A percentile compares a stretch with the other conserved stretches of the same genome.
Evolutionary conservation across 1,284 basidiomycete genomes (phyloP).

Genomic region (Psilocybe mexicana): DNA sequence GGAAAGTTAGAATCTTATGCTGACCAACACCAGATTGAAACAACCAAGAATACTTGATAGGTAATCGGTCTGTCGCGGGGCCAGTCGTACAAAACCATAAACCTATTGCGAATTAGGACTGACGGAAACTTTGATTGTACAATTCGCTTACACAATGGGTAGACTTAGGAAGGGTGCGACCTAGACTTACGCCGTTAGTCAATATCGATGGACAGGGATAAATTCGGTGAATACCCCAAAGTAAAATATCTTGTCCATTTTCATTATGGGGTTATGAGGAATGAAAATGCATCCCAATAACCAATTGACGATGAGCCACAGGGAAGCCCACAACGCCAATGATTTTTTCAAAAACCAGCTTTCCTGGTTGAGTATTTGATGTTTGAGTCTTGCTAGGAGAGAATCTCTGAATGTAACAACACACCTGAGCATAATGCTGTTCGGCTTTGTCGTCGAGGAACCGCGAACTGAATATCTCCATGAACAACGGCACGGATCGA

Average conservation of each 20-base stretch:
- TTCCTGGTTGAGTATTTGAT: conserved; percentile 31
- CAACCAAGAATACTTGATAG: conserved; percentile 60
- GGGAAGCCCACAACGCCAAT: conserved; percentile 62
- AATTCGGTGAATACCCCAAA: conserved; percentile 48
- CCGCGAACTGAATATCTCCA: conserved; percentile 54
- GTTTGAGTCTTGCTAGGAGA: not conserved
- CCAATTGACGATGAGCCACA: conserved; percentile 76
- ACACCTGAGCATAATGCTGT: conserved; percentile 50
- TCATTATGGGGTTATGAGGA: conserved; percentile 40
- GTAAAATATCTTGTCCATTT: conserved; percentile 61
- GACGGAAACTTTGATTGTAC: not conserved
- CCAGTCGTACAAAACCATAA: conserved; percentile 70
- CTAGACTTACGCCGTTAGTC: conserved; percentile 17
- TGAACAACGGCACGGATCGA: conserved; percentile 36
- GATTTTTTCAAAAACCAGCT: conserved; percentile 51
- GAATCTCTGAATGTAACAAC: not conserved
- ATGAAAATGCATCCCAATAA: conserved; percentile 56
- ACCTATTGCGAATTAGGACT: conserved; percentile 26
- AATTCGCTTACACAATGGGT: conserved; percentile 40
- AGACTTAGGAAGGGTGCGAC: conserved; percentile 37
- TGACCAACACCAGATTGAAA: conserved; percentile 62
- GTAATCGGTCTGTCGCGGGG: conserved; percentile 57
- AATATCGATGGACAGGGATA: not conserved
- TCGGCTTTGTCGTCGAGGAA: conserved; percentile 64
- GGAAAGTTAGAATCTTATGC: conserved; percentile 16